phyloP scores from a whole-genome alignment of 257 asterid species.

The Ilex aquifolium region DNA sequence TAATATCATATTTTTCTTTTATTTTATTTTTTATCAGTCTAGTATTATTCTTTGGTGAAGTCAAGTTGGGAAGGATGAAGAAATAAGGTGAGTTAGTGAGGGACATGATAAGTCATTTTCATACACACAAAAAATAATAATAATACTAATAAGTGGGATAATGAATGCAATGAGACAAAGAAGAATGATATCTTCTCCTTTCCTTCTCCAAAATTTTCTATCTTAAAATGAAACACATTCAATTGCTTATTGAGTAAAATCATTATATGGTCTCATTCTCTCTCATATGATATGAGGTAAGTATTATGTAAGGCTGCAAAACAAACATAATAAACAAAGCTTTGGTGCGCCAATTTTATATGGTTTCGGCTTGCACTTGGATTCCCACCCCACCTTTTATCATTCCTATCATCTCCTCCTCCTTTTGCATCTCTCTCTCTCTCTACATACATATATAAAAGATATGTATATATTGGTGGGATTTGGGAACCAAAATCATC shows the following conservation, averaged over 20 bases:
- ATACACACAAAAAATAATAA: neutral
- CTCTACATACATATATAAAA: neutral
- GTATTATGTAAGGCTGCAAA: slow-evolving; percentile 22
- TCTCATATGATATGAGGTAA: slow-evolving; percentile 26
- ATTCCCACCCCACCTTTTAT: slow-evolving; percentile 18
- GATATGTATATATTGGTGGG: neutral
- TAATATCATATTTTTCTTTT: too few relatives aligned
- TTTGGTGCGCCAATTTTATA: slow-evolving; percentile 3
- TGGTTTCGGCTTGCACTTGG: slow-evolving; percentile 15
- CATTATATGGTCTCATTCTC: slow-evolving; percentile 48
- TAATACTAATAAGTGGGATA: slow-evolving; percentile 8
- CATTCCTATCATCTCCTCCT: slow-evolving; percentile 14
- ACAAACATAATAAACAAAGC: neutral
- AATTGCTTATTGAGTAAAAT: slow-evolving; percentile 38
- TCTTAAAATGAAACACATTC: slow-evolving; percentile 29
- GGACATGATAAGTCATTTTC: neutral
- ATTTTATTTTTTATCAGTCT: too few relatives aligned
- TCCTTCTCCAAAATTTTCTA: slow-evolving; percentile 18
- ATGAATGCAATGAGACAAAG: slow-evolving; percentile 42
- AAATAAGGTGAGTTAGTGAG: too few relatives aligned
- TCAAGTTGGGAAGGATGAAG: too few relatives aligned
- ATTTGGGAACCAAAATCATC: slow-evolving; percentile 46
- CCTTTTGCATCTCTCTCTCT: slow-evolving; percentile 10
- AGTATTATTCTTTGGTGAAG: too few relatives aligned
- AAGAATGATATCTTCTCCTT: slow-evolving; percentile 23